phyloP scores from a whole-genome alignment of 164 flowering plant genomes.

The Nymphaea thermarum region DNA sequence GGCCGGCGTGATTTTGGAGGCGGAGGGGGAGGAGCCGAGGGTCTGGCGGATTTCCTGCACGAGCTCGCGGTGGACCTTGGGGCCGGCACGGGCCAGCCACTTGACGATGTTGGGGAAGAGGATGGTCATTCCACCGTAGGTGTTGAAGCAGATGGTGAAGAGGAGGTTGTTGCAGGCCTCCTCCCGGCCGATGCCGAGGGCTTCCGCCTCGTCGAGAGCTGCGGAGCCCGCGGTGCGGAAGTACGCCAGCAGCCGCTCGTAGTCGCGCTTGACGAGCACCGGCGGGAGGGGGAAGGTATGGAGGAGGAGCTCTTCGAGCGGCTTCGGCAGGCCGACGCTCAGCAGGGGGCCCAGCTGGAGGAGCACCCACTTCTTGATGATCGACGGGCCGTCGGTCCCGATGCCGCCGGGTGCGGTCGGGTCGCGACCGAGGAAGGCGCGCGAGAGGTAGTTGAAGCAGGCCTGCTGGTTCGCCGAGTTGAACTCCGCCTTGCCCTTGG shows the following conservation, averaged over 20 bases:
- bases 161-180: conserved; percentile 76
- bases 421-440: conserved; percentile 30
- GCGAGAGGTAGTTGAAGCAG: conserved; percentile 46
- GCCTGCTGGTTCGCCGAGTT: conserved; percentile 38
- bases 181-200: conserved; percentile 40
- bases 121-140: conserved; percentile 74
- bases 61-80: conserved; percentile 30
- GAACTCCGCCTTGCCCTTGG: conserved; percentile 46
- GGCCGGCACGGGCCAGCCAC: conserved; percentile 61
- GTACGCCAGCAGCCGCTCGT: conserved; percentile 52
- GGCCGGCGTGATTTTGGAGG: conserved; percentile 2
- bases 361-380: conserved; percentile 50
- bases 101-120: conserved; percentile 62
- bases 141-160: conserved; percentile 72
- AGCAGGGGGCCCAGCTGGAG: conserved; percentile 54
- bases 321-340: conserved; percentile 48
- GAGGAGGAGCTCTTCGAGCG: conserved; percentile 38
- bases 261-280: conserved; percentile 35
- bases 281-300: conserved; percentile 57
- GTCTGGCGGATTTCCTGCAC: conserved; percentile 67
- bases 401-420: conserved; percentile 58
- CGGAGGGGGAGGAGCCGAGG: background rate
- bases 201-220: conserved; percentile 51
- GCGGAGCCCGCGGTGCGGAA: conserved; percentile 35
- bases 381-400: conserved; percentile 38